Conservation (phyloP, 2,329 filamentous ascomycete species). For the Keithomyces neogunnii region DNA sequence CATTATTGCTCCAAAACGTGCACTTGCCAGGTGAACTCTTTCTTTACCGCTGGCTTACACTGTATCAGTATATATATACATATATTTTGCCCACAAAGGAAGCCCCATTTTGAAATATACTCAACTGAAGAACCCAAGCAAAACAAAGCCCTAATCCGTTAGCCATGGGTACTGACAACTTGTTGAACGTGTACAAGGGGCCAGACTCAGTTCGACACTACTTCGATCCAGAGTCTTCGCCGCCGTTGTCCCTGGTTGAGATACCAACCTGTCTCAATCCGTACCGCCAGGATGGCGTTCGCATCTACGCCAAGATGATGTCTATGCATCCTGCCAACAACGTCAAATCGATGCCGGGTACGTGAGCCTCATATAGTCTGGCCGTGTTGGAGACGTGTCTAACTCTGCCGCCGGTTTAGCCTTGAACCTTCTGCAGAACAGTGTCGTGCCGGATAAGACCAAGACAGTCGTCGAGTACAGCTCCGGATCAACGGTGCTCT, state of each 20-base stretch:
- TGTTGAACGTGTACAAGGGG: constrained; percentile 46
- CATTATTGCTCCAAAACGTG: too few relatives aligned
- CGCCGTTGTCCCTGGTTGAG: constrained; percentile 51
- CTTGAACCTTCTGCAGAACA: constrained; percentile 39
- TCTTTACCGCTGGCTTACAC: not conserved
- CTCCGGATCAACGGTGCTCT: constrained; percentile 54
- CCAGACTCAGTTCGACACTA: constrained; percentile 48
- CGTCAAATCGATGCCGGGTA: constrained; percentile 49
- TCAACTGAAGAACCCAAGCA: not conserved
- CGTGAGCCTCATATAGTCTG: not conserved
- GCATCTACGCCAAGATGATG: constrained; percentile 59
- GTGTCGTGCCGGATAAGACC: constrained; percentile 34
- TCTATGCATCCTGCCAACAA: constrained; percentile 53
- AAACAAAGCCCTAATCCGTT: not conserved
- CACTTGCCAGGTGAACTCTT: too few relatives aligned
- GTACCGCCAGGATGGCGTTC: constrained; percentile 45
- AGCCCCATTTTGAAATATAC: not conserved
- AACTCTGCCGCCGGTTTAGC: constrained; percentile 10
- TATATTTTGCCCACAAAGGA: not conserved
- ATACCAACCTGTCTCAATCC: constrained; percentile 49
- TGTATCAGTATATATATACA: not conserved
- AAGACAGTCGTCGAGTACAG: constrained; percentile 50
- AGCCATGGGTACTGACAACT: constrained; percentile 1
- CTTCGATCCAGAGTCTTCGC: constrained; percentile 48
- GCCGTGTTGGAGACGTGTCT: not conserved